phyloP scores from a whole-genome alignment of 192 early-diverging fungal genomes.

The Ambispora gerdemannii region DNA sequence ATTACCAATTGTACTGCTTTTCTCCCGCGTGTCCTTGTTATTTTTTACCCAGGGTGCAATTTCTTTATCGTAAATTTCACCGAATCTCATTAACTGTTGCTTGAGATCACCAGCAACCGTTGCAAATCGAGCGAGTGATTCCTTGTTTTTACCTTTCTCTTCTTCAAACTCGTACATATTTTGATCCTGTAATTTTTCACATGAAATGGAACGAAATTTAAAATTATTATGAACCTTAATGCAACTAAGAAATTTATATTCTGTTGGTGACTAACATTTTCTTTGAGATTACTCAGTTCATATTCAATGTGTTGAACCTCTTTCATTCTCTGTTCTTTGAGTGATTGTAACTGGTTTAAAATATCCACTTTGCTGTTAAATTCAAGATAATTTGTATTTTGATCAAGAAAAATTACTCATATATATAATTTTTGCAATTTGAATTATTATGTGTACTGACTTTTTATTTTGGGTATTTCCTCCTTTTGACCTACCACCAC shows the following conservation, averaged over 20 bases:
- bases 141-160: not conserved
- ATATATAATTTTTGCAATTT: too few relatives aligned
- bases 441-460: too few relatives aligned
- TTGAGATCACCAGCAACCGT: not conserved
- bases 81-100: not conserved
- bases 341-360: not conserved
- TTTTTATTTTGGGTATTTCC: too few relatives aligned
- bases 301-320: not conserved
- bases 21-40: not conserved
- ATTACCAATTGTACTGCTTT: not conserved
- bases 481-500: too few relatives aligned
- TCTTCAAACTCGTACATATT: not conserved
- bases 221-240: not conserved
- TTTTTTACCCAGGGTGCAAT: constrained; percentile 4
- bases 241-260: not conserved
- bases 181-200: too few relatives aligned
- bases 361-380: constrained; percentile 8
- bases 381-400: too few relatives aligned
- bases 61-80: constrained; percentile 6
- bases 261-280: not conserved
- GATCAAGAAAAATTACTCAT: too few relatives aligned
- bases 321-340: not conserved
- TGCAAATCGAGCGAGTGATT: not conserved
- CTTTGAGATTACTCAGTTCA: not conserved
- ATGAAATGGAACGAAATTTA: not conserved